These are phyloP conservation scores for Syzygium syzygioides DNA, from an alignment of 441 rosid species.

Conservation along the genomic window DNA sequence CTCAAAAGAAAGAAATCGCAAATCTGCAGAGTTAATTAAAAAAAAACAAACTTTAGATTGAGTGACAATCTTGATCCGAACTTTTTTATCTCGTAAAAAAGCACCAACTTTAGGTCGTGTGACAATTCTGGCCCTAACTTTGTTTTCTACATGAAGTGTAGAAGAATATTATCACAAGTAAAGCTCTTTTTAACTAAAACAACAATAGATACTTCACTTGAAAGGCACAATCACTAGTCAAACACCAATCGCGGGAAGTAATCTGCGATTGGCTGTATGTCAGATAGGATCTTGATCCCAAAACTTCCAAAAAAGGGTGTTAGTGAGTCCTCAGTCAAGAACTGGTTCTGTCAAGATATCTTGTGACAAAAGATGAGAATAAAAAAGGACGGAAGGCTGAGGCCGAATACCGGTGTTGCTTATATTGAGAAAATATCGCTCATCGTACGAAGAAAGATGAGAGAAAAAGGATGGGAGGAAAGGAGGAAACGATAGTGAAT, in stretches of 20 bases:
- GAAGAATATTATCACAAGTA: background rate
- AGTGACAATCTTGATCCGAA: too few relatives aligned
- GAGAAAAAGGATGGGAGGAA: background rate
- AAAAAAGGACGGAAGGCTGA: background rate
- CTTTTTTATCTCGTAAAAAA: too few relatives aligned
- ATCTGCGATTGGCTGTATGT: background rate
- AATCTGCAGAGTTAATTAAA: background rate
- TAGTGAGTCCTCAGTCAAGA: background rate
- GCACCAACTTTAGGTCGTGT: too few relatives aligned
- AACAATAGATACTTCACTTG: background rate
- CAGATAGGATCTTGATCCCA: background rate
- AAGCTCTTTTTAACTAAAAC: background rate
- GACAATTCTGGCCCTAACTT: too few relatives aligned
- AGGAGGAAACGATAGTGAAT: background rate
- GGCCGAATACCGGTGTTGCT: background rate
- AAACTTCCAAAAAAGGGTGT: background rate
- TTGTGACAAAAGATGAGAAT: background rate
- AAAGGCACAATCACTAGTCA: background rate
- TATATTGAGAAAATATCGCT: background rate
- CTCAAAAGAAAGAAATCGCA: background rate
- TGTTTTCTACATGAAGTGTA: background rate
- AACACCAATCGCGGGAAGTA: background rate
- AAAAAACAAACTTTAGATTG: too few relatives aligned
- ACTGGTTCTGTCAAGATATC: background rate
- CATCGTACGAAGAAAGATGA: background rate